Conservation (phyloP, 305 asterid species). For the Fraxinus baroniana region DNA sequence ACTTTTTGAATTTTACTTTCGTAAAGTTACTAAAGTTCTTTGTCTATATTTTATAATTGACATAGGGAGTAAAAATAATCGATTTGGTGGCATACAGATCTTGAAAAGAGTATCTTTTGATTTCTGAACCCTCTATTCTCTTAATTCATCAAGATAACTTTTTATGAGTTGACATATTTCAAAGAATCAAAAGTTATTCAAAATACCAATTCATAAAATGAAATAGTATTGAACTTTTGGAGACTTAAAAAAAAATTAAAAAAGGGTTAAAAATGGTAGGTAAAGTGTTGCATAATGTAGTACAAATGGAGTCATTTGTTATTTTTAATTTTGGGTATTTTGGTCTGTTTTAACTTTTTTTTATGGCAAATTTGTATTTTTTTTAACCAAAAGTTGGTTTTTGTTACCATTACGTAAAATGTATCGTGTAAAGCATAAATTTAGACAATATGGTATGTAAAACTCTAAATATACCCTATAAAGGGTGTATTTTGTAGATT, state of each 20-base stretch:
- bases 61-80: no score
- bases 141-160: no score
- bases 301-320: background rate
- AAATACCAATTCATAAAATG: no score
- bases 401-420: background rate
- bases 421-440: background rate
- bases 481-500: background rate
- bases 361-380: background rate
- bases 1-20: no score
- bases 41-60: no score
- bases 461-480: background rate
- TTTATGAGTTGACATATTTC: no score
- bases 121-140: no score
- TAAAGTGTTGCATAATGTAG: background rate
- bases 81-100: no score
- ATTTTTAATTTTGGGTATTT: background rate
- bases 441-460: background rate
- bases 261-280: background rate
- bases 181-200: no score
- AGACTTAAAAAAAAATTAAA: background rate
- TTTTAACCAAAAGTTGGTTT: background rate
- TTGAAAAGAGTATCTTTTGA: no score
- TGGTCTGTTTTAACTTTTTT: background rate
- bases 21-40: no score
- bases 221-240: background rate